Evolutionary conservation across 2,329 filamentous ascomycete genomes (phyloP).

Genomic region (Epicoccum nigrum): DNA sequence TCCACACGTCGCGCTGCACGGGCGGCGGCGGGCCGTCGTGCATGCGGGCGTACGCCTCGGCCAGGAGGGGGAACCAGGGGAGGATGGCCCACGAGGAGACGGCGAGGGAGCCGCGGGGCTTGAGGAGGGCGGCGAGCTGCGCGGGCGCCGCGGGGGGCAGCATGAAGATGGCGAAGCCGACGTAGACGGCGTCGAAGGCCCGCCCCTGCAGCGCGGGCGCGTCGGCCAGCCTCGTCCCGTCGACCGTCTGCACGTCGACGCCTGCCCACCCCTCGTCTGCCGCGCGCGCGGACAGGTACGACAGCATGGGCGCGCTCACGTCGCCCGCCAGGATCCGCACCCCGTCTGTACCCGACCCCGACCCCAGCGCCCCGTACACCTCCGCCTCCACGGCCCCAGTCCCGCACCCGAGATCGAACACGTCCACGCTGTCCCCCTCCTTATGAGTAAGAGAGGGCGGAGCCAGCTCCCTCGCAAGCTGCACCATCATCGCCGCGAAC

Average conservation of each 20-base stretch:
- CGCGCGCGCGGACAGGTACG: constrained; percentile 20
- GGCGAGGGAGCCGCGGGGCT: constrained; percentile 27
- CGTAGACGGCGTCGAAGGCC: constrained; percentile 31
- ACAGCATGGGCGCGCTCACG: constrained; percentile 29
- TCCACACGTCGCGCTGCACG: constrained; percentile 10
- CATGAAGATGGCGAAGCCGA: constrained; percentile 32
- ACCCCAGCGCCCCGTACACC: constrained; percentile 24
- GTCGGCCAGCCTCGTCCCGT: constrained; percentile 13
- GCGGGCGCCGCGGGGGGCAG: constrained; percentile 15
- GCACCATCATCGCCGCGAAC: constrained; percentile 23
- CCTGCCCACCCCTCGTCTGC: constrained; percentile 27
- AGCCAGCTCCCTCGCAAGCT: constrained; percentile 1
- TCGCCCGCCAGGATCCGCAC: constrained; percentile 32
- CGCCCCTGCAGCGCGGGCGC: not conserved
- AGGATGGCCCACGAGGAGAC: constrained; percentile 29
- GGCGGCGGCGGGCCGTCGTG: constrained; percentile 12
- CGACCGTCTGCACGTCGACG: constrained; percentile 22
- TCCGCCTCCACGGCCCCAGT: constrained; percentile 31
- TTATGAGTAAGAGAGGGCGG: not conserved
- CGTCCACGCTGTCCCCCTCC: constrained; percentile 3
- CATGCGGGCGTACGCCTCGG: constrained; percentile 13
- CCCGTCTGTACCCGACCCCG: constrained; percentile 18
- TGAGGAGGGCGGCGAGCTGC: constrained; percentile 11
- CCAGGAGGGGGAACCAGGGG: constrained; percentile 21
- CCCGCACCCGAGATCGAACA: constrained; percentile 35